Evolutionary conservation across 2,329 filamentous ascomycete species (phyloP), one percentile per base, ranked within the genome.

Genomic region (Fusarium buharicum): DNA sequence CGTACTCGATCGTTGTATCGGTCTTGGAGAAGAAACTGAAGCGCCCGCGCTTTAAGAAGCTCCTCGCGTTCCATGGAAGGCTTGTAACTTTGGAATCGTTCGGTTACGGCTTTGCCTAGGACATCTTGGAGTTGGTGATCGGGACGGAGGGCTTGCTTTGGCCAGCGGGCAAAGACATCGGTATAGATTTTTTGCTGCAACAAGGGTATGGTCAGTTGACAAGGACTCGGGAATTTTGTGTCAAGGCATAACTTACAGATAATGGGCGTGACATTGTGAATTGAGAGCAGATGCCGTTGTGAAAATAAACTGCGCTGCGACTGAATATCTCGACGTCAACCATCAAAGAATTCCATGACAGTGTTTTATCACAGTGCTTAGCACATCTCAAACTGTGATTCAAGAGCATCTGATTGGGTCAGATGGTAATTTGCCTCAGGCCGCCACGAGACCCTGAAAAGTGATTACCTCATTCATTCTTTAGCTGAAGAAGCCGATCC

Each of bases 141-240:
- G 8, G 87, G 87, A 1, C 88, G 85, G 39, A 90, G 79, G 55
- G 79, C 77, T 69, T 90, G 87, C 68, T 84, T 83, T 40, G 88
- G 88, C 87, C 87, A 90, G 62, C 81, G 80, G 54, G 81, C 77
- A 50, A 78, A 74, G 63, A 72, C 74, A 53, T 77, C 75, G 45
- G 71, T 66, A 68, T 77, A 78, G 41, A 77, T 71, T 55, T 73
- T 74, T 62, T 72, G 71, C 76, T 79, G 46, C 4, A 18, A 7
- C 17, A 28, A 2, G 22, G 9, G 39, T 4, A 33, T 9, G 4
- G 31, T 68, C 40, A 50, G 40, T 28, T 7, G 4, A 12, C 9
- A 4, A 2, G 3, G 0, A 2, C 16, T n/a, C 13, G 18, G 6
- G 3, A 38, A 22, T 22, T 44, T 37, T 27, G 12, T 46, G n/a